phyloP scores from a whole-genome alignment of 2,329 filamentous ascomycete species.

The Arthrobotrys musiformis region DNA sequence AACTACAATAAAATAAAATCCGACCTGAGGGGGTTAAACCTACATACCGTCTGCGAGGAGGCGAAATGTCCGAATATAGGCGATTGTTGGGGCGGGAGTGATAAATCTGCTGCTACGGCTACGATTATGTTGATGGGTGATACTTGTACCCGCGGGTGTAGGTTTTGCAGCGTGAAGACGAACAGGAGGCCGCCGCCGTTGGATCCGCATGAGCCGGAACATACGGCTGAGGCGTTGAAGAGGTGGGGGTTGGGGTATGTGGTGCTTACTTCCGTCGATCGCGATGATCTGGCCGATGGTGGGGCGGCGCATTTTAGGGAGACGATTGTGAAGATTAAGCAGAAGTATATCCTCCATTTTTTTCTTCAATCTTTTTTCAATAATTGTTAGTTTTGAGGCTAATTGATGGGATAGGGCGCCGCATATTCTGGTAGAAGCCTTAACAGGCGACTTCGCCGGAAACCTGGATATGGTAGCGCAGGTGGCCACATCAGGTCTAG shows the following conservation, averaged over 20 bases:
- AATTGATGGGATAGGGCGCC: constrained; percentile 66
- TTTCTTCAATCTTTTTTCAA: neutral
- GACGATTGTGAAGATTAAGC: constrained; percentile 93
- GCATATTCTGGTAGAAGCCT: constrained; percentile 79
- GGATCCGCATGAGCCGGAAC: constrained; percentile 94
- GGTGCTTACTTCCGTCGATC: constrained; percentile 90
- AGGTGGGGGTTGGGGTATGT: constrained; percentile 97
- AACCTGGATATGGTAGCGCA: constrained; percentile 86
- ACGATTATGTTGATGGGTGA: constrained; percentile 99
- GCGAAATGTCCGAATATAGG: constrained; percentile 96
- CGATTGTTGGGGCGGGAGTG: constrained; percentile 94
- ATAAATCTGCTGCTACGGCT: constrained; percentile 89
- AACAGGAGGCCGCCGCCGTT: constrained; percentile 78
- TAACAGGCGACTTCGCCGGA: constrained; percentile 88
- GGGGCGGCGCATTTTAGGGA: constrained; percentile 91
- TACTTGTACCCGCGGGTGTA: constrained; percentile 93
- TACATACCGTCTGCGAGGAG: constrained; percentile 96
- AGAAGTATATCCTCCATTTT: constrained; percentile 68
- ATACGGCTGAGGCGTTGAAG: constrained; percentile 91
- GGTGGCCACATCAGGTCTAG: constrained; percentile 86
- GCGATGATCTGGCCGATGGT: constrained; percentile 89
- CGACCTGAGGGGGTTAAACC: constrained; percentile 84
- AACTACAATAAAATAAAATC: constrained; percentile 96
- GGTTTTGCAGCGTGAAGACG: constrained; percentile 98
- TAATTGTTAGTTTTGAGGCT: neutral